These are phyloP conservation scores for Monosporozyma servazzii DNA, from an alignment of 805 yeast species.

Conservation along the genomic window DNA sequence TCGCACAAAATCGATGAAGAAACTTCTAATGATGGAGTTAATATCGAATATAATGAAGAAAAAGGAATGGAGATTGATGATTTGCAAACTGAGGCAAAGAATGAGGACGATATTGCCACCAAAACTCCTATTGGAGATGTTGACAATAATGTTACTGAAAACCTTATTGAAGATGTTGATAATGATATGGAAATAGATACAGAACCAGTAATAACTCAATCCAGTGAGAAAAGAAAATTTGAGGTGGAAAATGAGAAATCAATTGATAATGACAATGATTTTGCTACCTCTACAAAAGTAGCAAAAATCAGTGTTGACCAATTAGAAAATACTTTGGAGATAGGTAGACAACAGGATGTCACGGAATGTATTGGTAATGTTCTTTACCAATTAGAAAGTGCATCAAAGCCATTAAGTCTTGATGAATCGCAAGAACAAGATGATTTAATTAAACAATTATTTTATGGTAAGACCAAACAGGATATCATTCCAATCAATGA, in stretches of 20 bases:
- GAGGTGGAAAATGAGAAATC: background rate
- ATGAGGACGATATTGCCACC: background rate
- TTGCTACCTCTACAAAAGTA: slow-evolving; percentile 18
- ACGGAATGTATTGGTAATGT: slow-evolving; percentile 96
- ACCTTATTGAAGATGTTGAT: background rate
- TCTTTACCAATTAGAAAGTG: slow-evolving; percentile 81
- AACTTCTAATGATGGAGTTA: background rate
- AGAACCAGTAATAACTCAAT: background rate
- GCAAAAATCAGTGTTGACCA: slow-evolving; percentile 44
- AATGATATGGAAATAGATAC: background rate
- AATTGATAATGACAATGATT: background rate
- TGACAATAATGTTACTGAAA: background rate
- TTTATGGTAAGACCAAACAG: slow-evolving; percentile 82
- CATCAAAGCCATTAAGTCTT: slow-evolving; percentile 54
- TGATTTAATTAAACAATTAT: slow-evolving; percentile 70
- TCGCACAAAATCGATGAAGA: background rate
- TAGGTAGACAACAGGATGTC: slow-evolving; percentile 93
- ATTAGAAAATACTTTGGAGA: slow-evolving; percentile 63
- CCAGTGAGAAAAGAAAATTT: background rate
- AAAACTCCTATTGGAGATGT: background rate
- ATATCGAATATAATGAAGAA: background rate
- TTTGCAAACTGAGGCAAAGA: background rate
- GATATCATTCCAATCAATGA: slow-evolving; percentile 45
- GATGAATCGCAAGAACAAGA: slow-evolving; percentile 69
- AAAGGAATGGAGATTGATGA: slow-evolving; percentile 2